Evolutionary conservation across 2,329 filamentous ascomycete genomes (phyloP).

Genomic region (Alternaria sp.): DNA sequence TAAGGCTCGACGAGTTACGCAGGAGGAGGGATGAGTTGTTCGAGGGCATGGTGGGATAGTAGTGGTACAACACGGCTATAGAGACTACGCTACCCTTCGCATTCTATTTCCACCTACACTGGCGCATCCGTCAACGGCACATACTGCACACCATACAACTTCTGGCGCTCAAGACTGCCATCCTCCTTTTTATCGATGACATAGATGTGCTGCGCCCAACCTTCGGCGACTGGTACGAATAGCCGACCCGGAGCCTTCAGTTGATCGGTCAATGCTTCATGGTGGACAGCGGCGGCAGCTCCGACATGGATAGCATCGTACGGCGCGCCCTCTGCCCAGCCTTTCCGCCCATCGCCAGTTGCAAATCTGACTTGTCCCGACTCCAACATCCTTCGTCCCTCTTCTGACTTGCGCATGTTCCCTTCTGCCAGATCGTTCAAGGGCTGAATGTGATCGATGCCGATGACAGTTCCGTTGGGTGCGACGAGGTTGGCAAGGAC

Average conservation of each 20-base stretch:
- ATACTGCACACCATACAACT: conserved; percentile 75
- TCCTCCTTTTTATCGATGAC: conserved; percentile 74
- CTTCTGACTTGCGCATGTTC: conserved; percentile 57
- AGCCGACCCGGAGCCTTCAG: conserved; percentile 79
- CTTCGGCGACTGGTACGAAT: conserved; percentile 76
- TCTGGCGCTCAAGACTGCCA: conserved; percentile 64
- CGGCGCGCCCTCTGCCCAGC: conserved; percentile 58
- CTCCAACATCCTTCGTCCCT: conserved; percentile 66
- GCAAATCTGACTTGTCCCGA: conserved; percentile 74
- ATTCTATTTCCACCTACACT: conserved; percentile 6
- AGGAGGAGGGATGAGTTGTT: conserved; percentile 76
- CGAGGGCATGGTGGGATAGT: conserved; percentile 70
- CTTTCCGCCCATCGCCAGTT: conserved; percentile 69
- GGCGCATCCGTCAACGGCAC: conserved; percentile 79
- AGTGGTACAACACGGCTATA: conserved; percentile 11
- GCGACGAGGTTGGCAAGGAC: conserved; percentile 81
- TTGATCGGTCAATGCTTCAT: conserved; percentile 77
- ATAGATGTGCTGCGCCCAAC: conserved; percentile 71
- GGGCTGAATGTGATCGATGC: conserved; percentile 60
- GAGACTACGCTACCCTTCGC: conserved; percentile 3
- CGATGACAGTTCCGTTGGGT: conserved; percentile 56
- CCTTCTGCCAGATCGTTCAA: conserved; percentile 53
- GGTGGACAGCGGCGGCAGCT: conserved; percentile 78
- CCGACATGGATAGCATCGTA: conserved; percentile 98
- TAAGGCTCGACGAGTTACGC: conserved; percentile 68